phyloP scores from a whole-genome alignment of 305 asterid species.

The Fraxinus paxiana region DNA sequence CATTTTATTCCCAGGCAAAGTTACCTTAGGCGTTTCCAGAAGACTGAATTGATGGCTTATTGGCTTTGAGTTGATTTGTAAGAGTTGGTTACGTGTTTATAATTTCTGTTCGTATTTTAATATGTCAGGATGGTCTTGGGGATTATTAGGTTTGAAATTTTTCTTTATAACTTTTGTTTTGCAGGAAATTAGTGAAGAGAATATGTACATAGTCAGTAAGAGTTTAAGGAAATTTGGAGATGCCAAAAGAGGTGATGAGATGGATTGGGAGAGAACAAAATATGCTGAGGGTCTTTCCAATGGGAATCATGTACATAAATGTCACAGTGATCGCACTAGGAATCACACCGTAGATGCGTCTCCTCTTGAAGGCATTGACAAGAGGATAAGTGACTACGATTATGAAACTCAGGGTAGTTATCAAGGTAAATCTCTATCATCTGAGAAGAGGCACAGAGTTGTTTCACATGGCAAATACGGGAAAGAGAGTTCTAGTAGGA shows the following conservation, averaged over 20 bases:
- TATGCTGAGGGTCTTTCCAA: conserved; percentile 34
- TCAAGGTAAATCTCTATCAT: conserved; percentile 33
- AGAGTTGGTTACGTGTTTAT: conserved; percentile 54
- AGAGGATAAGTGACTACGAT: conserved; percentile 27
- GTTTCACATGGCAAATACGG: conserved; percentile 27
- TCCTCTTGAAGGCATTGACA: conserved; percentile 24
- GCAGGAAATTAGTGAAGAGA: conserved; percentile 44
- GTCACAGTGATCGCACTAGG: conserved; percentile 20
- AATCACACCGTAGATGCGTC: conserved; percentile 20
- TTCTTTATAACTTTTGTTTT: conserved; percentile 12
- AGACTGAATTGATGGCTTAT: conserved; percentile 82
- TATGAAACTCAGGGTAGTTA: conserved; percentile 36
- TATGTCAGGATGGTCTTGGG: conserved; percentile 18
- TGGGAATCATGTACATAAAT: conserved; percentile 32
- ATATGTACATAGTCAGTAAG: conserved; percentile 26
- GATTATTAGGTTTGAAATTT: conserved; percentile 20
- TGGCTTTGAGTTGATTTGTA: conserved; percentile 74
- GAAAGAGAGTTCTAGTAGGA: conserved; percentile 37
- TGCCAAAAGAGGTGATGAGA: conserved; percentile 38
- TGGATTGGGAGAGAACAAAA: conserved; percentile 31
- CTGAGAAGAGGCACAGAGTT: conserved; percentile 39
- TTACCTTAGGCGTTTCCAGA: conserved; percentile 64
- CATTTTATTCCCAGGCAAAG: conserved; percentile 60
- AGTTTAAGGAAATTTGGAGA: conserved; percentile 26
- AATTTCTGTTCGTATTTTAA: conserved; percentile 29